phyloP scores from a whole-genome alignment of 805 yeast genomes.

The Geotrichum ghanense region DNA sequence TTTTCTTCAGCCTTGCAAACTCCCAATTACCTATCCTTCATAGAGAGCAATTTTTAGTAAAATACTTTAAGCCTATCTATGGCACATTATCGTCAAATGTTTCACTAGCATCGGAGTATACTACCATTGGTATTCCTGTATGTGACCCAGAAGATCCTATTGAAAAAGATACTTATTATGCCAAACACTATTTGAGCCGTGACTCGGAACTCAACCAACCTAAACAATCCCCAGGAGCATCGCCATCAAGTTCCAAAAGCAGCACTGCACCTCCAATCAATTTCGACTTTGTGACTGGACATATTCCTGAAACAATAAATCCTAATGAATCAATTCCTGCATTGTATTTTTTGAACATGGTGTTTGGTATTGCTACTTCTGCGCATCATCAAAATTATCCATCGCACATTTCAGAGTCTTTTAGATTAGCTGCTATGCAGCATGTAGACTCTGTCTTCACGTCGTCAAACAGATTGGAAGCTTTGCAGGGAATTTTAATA shows the following conservation, averaged over 20 bases:
- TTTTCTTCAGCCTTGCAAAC: constrained; percentile 69
- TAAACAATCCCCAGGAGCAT: too few relatives aligned
- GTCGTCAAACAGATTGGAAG: constrained; percentile 52
- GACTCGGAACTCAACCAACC: background rate
- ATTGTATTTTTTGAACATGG: constrained; percentile 59
- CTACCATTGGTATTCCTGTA: constrained; percentile 7
- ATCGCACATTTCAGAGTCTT: constrained; percentile 55
- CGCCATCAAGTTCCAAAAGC: too few relatives aligned
- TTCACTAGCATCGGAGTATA: constrained; percentile 33
- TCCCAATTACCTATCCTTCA: constrained; percentile 78
- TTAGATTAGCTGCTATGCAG: constrained; percentile 51
- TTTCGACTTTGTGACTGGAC: too few relatives aligned
- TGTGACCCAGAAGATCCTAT: background rate
- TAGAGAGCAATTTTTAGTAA: constrained; percentile 58
- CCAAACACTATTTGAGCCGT: constrained; percentile 8
- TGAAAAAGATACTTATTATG: constrained; percentile 7
- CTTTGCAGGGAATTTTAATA: constrained; percentile 59
- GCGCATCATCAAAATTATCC: constrained; percentile 60
- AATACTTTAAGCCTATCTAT: constrained; percentile 67
- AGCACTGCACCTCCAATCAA: too few relatives aligned
- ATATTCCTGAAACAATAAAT: constrained; percentile 2
- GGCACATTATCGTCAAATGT: constrained; percentile 46
- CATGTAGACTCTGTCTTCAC: constrained; percentile 46
- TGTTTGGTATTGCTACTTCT: constrained; percentile 73
- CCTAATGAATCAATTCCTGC: constrained; percentile 8